These are phyloP conservation scores for Chytriomyces sp. DNA, from an alignment of 192 early-diverging fungal genomes.

Conservation along the genomic window DNA sequence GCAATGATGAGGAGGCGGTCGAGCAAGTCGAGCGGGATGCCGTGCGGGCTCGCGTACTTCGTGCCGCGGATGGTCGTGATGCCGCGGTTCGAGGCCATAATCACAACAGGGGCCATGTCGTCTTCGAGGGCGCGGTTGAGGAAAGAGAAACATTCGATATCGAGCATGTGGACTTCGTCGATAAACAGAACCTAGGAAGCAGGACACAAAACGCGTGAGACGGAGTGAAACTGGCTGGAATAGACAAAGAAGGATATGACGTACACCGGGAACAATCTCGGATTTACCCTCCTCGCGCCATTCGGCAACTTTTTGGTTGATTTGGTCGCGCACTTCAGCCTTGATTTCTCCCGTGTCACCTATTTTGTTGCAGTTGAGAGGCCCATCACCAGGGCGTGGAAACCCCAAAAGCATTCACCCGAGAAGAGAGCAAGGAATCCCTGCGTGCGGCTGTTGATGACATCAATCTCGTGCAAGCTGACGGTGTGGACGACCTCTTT, in stretches of 20 bases:
- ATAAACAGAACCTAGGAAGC: conserved; percentile 78
- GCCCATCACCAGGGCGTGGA: neutral
- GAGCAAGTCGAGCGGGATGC: conserved; percentile 95
- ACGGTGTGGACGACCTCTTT: conserved; percentile 98
- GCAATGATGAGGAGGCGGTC: conserved; percentile 94
- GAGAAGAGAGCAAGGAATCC: conserved; percentile 98
- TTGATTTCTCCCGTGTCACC: conserved; percentile 98
- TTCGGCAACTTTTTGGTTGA: conserved; percentile 94
- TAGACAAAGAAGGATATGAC: conserved; percentile 19
- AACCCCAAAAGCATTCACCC: conserved; percentile 41
- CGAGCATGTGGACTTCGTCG: conserved; percentile 99
- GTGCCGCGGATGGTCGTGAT: conserved; percentile 95
- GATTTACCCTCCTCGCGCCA: conserved; percentile 99
- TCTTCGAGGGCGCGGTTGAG: conserved; percentile 97
- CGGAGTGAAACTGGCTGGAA: neutral
- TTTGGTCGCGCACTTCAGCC: conserved; percentile 93
- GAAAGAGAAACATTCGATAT: conserved; percentile 99
- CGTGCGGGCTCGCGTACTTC: conserved; percentile 94
- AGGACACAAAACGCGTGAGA: too few species aligned
- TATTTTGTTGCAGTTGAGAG: neutral
- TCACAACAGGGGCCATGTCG: conserved; percentile 94
- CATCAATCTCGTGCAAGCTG: conserved; percentile 98
- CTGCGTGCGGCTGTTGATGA: conserved; percentile 96
- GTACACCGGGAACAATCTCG: conserved; percentile 94
- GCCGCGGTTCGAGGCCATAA: conserved; percentile 99